These are phyloP conservation scores for Afroboletus lepidellus DNA, from an alignment of 1,284 basidiomycete species.

Conservation along the genomic window DNA sequence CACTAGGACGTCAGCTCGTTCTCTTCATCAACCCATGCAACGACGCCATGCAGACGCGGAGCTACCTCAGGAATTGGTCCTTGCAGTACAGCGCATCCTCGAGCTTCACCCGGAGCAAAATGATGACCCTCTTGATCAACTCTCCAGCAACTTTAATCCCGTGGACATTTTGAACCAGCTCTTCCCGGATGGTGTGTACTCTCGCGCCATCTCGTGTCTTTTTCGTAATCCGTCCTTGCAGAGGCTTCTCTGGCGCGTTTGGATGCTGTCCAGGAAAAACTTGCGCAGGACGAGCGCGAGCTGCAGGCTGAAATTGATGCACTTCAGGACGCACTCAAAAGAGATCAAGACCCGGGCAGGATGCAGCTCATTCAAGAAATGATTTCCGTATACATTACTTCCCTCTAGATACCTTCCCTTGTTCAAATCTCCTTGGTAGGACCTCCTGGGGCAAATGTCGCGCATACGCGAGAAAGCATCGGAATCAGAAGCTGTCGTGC, in stretches of 20 bases:
- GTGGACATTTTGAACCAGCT: conserved; percentile 65
- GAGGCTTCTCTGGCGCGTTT: conserved; percentile 67
- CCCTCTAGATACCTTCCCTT: background rate
- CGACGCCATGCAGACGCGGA: conserved; percentile 37
- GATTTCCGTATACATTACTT: conserved; percentile 67
- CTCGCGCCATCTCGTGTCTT: background rate
- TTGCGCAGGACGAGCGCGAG: conserved; percentile 58
- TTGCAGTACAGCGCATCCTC: conserved; percentile 67
- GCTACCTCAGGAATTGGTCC: conserved; percentile 62
- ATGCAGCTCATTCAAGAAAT: conserved; percentile 91
- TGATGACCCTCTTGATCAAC: conserved; percentile 54
- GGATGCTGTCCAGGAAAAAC: conserved; percentile 58
- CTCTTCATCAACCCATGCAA: conserved; percentile 23
- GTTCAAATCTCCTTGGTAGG: conserved; percentile 45
- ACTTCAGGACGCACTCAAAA: conserved; percentile 65
- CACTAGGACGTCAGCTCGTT: background rate
- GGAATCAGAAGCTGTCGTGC: conserved; percentile 93
- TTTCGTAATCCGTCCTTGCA: conserved; percentile 30
- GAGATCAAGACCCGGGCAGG: conserved; percentile 77
- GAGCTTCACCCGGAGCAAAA: conserved; percentile 47
- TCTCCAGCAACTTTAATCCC: conserved; percentile 58
- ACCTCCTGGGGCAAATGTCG: conserved; percentile 90
- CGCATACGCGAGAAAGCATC: conserved; percentile 93
- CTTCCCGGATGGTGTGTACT: conserved; percentile 69
- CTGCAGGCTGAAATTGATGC: conserved; percentile 73